phyloP scores from a whole-genome alignment of 805 yeast genomes.

The Pichia thaimueangensis region DNA sequence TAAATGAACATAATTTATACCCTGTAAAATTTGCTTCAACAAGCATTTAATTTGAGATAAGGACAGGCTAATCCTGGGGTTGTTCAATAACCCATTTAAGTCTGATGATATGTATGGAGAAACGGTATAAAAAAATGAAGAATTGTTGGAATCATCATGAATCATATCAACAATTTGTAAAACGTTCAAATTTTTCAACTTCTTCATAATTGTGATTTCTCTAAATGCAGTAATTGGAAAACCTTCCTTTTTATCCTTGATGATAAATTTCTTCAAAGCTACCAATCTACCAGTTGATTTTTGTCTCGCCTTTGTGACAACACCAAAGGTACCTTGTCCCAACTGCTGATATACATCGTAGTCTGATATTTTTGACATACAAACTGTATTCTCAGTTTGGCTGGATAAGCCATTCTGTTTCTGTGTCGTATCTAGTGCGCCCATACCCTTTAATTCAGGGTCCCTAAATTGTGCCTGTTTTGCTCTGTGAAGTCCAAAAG shows the following conservation, averaged over 20 bases:
- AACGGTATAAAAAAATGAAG: conserved; percentile 67
- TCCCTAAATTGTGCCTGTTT: no score
- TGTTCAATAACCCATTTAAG: conserved; percentile 81
- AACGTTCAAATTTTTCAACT: conserved; percentile 61
- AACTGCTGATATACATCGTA: conserved; percentile 38
- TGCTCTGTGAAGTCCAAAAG: no score
- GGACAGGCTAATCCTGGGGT: conserved; percentile 56
- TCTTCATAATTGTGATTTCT: conserved; percentile 78
- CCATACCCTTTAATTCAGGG: no score
- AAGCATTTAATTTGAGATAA: conserved; percentile 76
- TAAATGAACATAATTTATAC: conserved; percentile 74
- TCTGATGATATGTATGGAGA: conserved; percentile 91
- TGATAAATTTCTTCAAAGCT: conserved; percentile 82
- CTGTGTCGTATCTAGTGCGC: not conserved
- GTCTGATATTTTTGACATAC: conserved; percentile 28
- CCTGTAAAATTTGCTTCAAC: conserved; percentile 69
- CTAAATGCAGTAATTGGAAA: conserved; percentile 94
- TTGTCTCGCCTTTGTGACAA: conserved; percentile 73
- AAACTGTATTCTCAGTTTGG: conserved; percentile 4
- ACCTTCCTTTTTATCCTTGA: conserved; percentile 70
- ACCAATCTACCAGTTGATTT: conserved; percentile 53
- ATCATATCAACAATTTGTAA: conserved; percentile 77
- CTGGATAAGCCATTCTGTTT: not conserved
- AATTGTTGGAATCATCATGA: conserved; percentile 41
- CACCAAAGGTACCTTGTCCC: conserved; percentile 87